A percentile compares a stretch with the other conserved stretches of the same genome.
These are phyloP conservation scores for Mortierella sp. DNA, from an alignment of 371 early-diverging fungal species.

Conservation along the genomic window DNA sequence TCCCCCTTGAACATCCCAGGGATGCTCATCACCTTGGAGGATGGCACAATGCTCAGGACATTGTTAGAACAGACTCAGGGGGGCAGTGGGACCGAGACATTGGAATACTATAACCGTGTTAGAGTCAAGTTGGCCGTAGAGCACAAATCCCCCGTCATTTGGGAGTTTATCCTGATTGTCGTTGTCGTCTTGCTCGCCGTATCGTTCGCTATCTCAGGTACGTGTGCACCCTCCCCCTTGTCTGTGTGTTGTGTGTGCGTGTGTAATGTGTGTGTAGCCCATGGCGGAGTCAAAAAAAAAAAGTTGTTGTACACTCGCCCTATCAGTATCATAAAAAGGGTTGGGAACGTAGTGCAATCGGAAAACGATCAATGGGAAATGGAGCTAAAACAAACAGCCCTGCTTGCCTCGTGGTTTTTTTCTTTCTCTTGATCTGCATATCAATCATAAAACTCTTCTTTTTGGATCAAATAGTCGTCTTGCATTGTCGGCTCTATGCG, in stretches of 20 bases:
- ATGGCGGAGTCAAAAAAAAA: no score
- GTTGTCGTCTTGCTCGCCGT: constrained; percentile 65
- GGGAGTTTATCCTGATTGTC: constrained; percentile 68
- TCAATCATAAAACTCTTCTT: not conserved
- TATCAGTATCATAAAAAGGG: no score
- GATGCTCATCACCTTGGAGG: constrained; percentile 21
- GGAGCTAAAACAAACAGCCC: no score
- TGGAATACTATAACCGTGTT: constrained; percentile 28
- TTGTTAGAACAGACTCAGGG: constrained; percentile 20
- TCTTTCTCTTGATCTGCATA: not conserved
- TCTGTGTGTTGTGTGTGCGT: no score
- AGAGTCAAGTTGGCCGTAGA: constrained; percentile 22
- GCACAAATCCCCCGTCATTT: constrained; percentile 56
- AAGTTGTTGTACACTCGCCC: no score
- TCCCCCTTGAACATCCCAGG: constrained; percentile 29
- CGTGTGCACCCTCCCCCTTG: no score
- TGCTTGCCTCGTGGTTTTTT: no score
- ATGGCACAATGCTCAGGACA: constrained; percentile 21
- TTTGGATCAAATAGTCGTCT: constrained; percentile 19
- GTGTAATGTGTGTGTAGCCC: no score
- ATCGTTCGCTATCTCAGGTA: constrained; percentile 65
- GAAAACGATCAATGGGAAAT: no score
- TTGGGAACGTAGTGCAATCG: no score
- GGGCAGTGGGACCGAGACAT: not conserved
- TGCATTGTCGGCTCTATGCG: constrained; percentile 47